phyloP scores from a whole-genome alignment of 2,329 filamentous ascomycete genomes.

The Paraphaeosphaeria sporulosa region DNA sequence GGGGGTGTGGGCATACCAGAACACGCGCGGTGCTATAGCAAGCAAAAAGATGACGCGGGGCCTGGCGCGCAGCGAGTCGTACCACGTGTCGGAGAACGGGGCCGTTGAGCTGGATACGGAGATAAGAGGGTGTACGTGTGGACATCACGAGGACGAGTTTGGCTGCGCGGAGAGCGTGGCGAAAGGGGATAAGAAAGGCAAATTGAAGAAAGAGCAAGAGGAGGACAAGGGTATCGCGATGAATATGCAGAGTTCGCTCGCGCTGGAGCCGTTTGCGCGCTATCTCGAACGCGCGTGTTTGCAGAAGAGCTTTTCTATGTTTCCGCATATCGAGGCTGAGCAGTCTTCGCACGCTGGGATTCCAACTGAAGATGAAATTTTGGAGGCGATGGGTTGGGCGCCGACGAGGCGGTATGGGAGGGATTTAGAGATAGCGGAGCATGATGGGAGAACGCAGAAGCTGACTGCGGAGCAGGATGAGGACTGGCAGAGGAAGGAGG shows the following conservation, averaged over 20 bases:
- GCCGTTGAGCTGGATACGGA: constrained; percentile 14
- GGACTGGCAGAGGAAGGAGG: constrained; percentile 52
- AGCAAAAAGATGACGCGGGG: constrained; percentile 51
- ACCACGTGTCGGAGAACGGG: constrained; percentile 4
- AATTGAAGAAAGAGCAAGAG: constrained; percentile 26
- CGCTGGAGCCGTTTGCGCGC: constrained; percentile 46
- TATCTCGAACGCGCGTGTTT: constrained; percentile 53
- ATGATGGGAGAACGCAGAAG: constrained; percentile 17
- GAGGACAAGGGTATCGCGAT: constrained; percentile 37
- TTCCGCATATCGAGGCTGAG: constrained; percentile 32
- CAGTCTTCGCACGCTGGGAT: constrained; percentile 21
- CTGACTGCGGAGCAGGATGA: constrained; percentile 47
- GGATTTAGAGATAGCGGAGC: constrained; percentile 47
- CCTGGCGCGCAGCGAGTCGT: constrained; percentile 24
- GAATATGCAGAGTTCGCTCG: constrained; percentile 45
- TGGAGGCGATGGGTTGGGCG: constrained; percentile 55
- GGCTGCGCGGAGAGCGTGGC: constrained; percentile 13
- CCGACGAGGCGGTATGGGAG: constrained; percentile 42
- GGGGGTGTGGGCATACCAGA: constrained; percentile 49
- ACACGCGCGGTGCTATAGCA: constrained; percentile 56
- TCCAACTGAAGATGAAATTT: constrained; percentile 48
- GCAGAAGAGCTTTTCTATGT: constrained; percentile 45
- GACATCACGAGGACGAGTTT: constrained; percentile 22
- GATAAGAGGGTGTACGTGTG: constrained; percentile 23
- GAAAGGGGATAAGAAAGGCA: constrained; percentile 27